A percentile compares a stretch with the other conserved stretches of the same genome.
Evolutionary conservation across 2,329 filamentous ascomycete genomes (phyloP).

Genomic region (Aspergillus novoparasiticus): DNA sequence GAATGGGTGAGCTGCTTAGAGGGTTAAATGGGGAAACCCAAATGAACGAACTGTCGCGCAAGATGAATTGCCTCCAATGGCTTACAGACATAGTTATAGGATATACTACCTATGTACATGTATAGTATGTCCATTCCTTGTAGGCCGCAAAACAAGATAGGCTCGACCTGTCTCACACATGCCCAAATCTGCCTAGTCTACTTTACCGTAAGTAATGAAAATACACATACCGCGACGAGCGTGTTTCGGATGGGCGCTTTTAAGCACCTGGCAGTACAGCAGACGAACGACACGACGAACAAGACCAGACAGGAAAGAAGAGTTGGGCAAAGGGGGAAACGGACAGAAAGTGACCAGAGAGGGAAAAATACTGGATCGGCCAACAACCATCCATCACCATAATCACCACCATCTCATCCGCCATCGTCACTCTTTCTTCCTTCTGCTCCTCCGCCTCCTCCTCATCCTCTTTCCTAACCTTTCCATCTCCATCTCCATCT

Average conservation of each 20-base stretch:
- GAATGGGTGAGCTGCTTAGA: neutral
- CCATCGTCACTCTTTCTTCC: constrained; percentile 5
- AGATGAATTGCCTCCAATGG: neutral
- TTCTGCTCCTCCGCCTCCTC: constrained; percentile 6
- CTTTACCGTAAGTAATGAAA: constrained; percentile 10
- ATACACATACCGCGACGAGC: constrained; percentile 14
- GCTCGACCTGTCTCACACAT: neutral
- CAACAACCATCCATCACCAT: neutral
- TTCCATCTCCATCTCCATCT: neutral
- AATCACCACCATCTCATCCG: constrained; percentile 12
- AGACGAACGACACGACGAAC: constrained; percentile 11
- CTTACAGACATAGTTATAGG: neutral
- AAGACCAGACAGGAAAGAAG: constrained; percentile 8
- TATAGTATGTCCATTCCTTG: too few relatives aligned
- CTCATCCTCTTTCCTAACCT: neutral
- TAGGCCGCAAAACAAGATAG: too few relatives aligned
- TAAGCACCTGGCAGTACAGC: constrained; percentile 3
- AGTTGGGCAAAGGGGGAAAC: constrained; percentile 20
- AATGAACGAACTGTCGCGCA: neutral
- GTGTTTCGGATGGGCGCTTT: constrained; percentile 15
- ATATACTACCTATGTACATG: neutral
- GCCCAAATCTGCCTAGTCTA: neutral
- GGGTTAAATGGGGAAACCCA: neutral
- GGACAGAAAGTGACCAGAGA: constrained; percentile 8
- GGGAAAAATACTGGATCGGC: constrained; percentile 14